These are phyloP conservation scores for Xanthoconium stramineum DNA, from an alignment of 768 basidiomycete genomes.

Conservation along the genomic window DNA sequence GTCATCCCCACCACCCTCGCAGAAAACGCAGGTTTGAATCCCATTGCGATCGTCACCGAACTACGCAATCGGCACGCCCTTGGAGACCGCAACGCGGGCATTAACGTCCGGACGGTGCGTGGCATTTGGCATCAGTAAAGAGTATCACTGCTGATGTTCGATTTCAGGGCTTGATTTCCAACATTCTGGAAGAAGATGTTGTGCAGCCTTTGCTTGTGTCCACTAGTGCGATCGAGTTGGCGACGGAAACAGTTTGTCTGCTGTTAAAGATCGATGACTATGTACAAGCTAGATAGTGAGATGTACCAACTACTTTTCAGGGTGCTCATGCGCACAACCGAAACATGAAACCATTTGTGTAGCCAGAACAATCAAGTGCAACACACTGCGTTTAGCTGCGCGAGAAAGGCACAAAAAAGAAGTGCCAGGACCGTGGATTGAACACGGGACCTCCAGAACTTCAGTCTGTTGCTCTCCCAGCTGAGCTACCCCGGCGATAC, in stretches of 20 bases:
- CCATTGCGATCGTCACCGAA: slow-evolving; percentile 97
- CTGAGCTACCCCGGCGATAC: slow-evolving; percentile 62
- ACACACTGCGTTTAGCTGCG: too few species aligned
- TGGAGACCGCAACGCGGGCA: slow-evolving; percentile 92
- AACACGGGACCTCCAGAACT: slow-evolving; percentile 78
- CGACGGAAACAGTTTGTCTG: slow-evolving; percentile 97
- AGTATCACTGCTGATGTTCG: slow-evolving; percentile 8
- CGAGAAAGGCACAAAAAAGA: slow-evolving; percentile 13
- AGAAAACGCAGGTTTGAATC: slow-evolving; percentile 97
- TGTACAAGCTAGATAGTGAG: slow-evolving; percentile 67
- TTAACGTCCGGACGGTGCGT: slow-evolving; percentile 93
- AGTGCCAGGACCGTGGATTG: slow-evolving; percentile 74
- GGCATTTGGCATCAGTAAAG: neutral
- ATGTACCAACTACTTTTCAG: neutral
- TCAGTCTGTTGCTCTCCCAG: slow-evolving; percentile 77
- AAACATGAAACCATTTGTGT: neutral
- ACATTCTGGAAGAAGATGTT: slow-evolving; percentile 96
- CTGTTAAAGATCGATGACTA: slow-evolving; percentile 95
- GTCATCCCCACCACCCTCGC: slow-evolving; percentile 97
- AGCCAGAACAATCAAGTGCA: neutral
- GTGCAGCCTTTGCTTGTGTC: slow-evolving; percentile 94
- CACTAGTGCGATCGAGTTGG: slow-evolving; percentile 91
- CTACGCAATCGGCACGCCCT: slow-evolving; percentile 94
- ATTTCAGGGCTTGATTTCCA: slow-evolving; percentile 86
- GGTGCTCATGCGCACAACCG: neutral